Conservation (phyloP, 805 yeast genomes). For the Candida anglica region DNA sequence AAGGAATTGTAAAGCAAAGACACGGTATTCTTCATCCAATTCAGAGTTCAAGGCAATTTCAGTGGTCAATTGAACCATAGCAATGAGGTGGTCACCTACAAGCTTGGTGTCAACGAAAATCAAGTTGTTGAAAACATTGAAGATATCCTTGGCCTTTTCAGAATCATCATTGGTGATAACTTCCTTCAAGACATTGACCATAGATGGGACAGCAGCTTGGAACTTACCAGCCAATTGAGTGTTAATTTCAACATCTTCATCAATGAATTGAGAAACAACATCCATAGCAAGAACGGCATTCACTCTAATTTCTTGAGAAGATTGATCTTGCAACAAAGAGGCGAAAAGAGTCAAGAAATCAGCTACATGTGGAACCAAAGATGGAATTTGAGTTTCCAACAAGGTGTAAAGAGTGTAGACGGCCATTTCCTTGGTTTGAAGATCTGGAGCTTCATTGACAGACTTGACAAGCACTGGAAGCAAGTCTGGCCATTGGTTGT, state of each 20-base stretch:
- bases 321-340: conserved; percentile 57
- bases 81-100: conserved; percentile 69
- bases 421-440: conserved; percentile 74
- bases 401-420: conserved; percentile 74
- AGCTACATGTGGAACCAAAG: conserved; percentile 52
- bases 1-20: conserved; percentile 79
- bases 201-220: conserved; percentile 65
- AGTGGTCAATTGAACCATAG: conserved; percentile 66
- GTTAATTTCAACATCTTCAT: conserved; percentile 49
- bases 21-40: conserved; percentile 78
- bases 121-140: conserved; percentile 81
- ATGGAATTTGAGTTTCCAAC: conserved; percentile 65
- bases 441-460: conserved; percentile 44
- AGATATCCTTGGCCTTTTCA: conserved; percentile 67
- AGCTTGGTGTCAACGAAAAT: conserved; percentile 72
- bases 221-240: conserved; percentile 48
- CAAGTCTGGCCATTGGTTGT: conserved; percentile 69
- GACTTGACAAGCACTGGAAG: conserved; percentile 68
- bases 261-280: conserved; percentile 62
- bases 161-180: conserved; percentile 64
- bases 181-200: conserved; percentile 77
- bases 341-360: conserved; percentile 72
- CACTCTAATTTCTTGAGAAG: conserved; percentile 71
- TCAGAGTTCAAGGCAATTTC: conserved; percentile 65
- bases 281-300: conserved; percentile 80